Evolutionary conservation across 2,329 filamentous ascomycete species (phyloP), one percentile per base, ranked within the genome.

Genomic region (Bertia moriformis): DNA sequence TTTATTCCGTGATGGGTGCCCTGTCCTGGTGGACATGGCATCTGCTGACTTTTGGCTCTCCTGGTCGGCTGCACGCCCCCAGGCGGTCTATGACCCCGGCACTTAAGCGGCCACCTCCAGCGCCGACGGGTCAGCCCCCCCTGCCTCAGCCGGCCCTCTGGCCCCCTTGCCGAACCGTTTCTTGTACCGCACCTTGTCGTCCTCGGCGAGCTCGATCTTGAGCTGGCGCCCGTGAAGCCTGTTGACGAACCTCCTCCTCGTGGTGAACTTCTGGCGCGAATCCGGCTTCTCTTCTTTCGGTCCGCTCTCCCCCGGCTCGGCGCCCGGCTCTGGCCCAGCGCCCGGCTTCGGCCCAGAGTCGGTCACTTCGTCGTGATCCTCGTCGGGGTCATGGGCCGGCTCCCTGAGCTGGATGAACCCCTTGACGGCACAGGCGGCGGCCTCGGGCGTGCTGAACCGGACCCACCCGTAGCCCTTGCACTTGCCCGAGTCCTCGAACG

Each of bases 391-490:
- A n/a, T n/a, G n/a, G n/a, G n/a, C n/a, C n/a, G n/a, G n/a, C n/a
- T n/a, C n/a, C 53, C 71, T 72, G 51, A 87, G 69, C 60, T 77
- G 75, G 43, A 86, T 70, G 50, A 83, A 95, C 1, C 89, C 89
- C 54, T 78, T 79, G 46, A 93, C 86, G 3, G 83, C 84, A 50
- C 71, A 71, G 38, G 78, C 73, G 0, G 86, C 86, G 0, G 81
- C 73, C 41, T 83, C 77, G 10, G 88, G 54, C 38, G 87, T 78
- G 53, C 80, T 78, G 59, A 96, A 98, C 44, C 84, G 84, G 44
- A 98, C 77, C 88, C 91, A 98, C 4, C 81, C 91, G 61, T 82
- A 98, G 14, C 91, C 93, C 63, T 96, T 96, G 66, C 91, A 98
- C 63, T 96, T 98, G 33, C 91, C 91, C 15, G 81, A 81, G 57